Conservation (phyloP, 2,329 filamentous ascomycete genomes). For the Colletotrichum paranaense region DNA sequence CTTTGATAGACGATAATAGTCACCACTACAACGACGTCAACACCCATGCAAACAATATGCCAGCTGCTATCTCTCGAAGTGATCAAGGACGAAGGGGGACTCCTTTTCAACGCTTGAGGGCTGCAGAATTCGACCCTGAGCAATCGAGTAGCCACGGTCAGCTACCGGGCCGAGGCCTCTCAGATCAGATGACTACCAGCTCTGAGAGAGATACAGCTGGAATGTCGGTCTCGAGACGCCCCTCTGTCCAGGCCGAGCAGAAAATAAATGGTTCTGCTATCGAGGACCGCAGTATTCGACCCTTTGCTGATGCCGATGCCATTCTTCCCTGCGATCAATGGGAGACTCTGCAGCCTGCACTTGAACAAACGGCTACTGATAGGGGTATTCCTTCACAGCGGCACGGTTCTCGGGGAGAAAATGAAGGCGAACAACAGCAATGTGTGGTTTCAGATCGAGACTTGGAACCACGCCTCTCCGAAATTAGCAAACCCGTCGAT, state of each 20-base stretch:
- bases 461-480: not conserved
- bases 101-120: not conserved
- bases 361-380: not conserved
- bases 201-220: not conserved
- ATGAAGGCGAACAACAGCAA: not conserved
- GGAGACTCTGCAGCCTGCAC: not conserved
- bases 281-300: not conserved
- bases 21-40: not conserved
- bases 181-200: not conserved
- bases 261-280: not conserved
- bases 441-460: not conserved
- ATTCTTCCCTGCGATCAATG: not conserved
- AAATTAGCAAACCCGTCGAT: not conserved
- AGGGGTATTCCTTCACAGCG: not conserved
- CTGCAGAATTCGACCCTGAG: not conserved
- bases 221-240: not conserved
- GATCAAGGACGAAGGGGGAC: not conserved
- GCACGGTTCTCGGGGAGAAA: not conserved
- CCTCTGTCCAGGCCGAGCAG: not conserved
- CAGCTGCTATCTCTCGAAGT: not conserved
- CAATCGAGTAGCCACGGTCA: not conserved
- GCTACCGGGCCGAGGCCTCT: not conserved
- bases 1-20: not conserved
- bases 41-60: not conserved
- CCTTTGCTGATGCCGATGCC: conserved; percentile 18